Evolutionary conservation across 75 land plant species (phyloP).

Genomic region (Picea sitchensis): DNA sequence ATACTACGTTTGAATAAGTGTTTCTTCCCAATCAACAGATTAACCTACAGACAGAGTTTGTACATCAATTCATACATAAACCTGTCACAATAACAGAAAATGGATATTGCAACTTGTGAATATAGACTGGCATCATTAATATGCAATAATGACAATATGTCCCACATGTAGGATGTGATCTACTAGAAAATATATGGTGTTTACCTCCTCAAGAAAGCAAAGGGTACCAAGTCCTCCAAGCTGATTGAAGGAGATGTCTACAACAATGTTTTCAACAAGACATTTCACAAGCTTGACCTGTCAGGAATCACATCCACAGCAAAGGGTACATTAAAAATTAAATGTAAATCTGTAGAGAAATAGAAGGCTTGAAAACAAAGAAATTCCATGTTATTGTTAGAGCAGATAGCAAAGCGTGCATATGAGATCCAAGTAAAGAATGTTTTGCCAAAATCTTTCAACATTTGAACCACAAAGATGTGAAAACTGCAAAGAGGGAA

Average conservation of each 20-base stretch:
- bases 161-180: too few species aligned
- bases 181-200: not conserved
- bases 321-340: not conserved
- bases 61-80: not conserved
- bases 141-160: too few species aligned
- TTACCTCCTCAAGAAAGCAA: slow-evolving; percentile 68
- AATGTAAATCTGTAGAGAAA: not conserved
- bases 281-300: slow-evolving; percentile 78
- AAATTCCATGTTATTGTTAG: not conserved
- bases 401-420: too few species aligned
- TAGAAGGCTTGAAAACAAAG: not conserved
- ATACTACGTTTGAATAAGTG: slow-evolving; percentile 71
- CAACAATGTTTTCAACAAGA: slow-evolving; percentile 55
- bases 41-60: slow-evolving; percentile 32
- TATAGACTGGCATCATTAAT: too few species aligned
- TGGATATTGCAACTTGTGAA: too few species aligned
- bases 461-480: too few species aligned
- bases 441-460: too few species aligned
- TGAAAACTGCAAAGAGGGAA: too few species aligned
- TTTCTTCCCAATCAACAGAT: slow-evolving; percentile 48
- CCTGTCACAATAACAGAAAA: too few species aligned
- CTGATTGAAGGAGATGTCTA: slow-evolving; percentile 73
- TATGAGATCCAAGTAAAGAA: too few species aligned
- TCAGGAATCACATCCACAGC: not conserved
- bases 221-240: slow-evolving; percentile 62